A percentile compares a stretch with the other conserved stretches of the same genome.
These are phyloP conservation scores for Planoprotostelium fungivorum DNA, from an alignment of 78 protist genomes.

Conservation along the genomic window DNA sequence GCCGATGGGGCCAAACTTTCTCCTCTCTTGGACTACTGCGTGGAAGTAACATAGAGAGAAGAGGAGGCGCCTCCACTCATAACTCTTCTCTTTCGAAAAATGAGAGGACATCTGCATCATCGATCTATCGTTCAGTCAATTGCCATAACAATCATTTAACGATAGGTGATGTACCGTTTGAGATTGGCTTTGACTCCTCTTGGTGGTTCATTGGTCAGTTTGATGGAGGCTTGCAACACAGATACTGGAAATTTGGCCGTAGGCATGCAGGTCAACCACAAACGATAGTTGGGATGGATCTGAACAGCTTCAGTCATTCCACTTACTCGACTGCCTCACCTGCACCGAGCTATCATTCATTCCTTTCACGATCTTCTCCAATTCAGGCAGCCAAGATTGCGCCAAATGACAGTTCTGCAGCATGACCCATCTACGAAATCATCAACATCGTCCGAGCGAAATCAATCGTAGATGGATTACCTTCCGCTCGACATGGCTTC, in stretches of 20 bases:
- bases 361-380: constrained; percentile 76
- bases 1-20: constrained; percentile 90
- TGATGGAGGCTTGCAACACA: constrained; percentile 73
- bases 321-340: constrained; percentile 8
- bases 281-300: constrained; percentile 60
- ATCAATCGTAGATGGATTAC: constrained; percentile 6
- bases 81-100: constrained; percentile 59
- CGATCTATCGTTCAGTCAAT: constrained; percentile 43
- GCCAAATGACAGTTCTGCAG: constrained; percentile 84
- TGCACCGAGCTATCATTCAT: not conserved
- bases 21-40: constrained; percentile 81
- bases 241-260: constrained; percentile 48
- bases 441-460: not conserved
- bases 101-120: constrained; percentile 39
- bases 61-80: constrained; percentile 39
- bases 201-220: constrained; percentile 94
- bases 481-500: not conserved
- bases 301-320: not conserved
- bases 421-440: constrained; percentile 76
- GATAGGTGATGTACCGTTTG: too few relatives aligned
- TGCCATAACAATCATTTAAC: too few relatives aligned
- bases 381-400: constrained; percentile 58
- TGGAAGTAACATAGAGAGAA: constrained; percentile 89
- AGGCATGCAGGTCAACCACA: constrained; percentile 80
- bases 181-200: constrained; percentile 62